Conservation (phyloP, 768 basidiomycete genomes). For the Myochromella boudieri region DNA sequence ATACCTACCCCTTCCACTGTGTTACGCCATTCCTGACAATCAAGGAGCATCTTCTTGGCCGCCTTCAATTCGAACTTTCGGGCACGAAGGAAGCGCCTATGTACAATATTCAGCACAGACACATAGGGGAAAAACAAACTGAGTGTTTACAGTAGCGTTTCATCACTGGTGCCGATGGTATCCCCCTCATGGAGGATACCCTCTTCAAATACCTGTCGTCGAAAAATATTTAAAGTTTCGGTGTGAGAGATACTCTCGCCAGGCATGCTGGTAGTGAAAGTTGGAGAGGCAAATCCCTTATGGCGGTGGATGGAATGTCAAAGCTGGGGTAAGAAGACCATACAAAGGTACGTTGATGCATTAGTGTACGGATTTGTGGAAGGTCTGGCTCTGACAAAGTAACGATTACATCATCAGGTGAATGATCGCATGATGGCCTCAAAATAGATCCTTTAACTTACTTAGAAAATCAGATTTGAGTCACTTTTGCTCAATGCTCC, state of each 20-base stretch:
- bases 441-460: too few species aligned
- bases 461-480: too few species aligned
- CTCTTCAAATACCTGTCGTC: conserved; percentile 49
- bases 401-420: too few species aligned
- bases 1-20: conserved; percentile 65
- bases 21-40: conserved; percentile 69
- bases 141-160: conserved; percentile 53
- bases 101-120: neutral
- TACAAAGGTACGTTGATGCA: too few species aligned
- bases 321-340: too few species aligned
- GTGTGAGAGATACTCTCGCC: conserved; percentile 16
- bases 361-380: too few species aligned
- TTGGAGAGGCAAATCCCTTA: too few species aligned
- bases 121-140: neutral
- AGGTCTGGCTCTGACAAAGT: too few species aligned
- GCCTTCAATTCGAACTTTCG: conserved; percentile 61
- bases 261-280: conserved; percentile 15
- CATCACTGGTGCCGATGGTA: conserved; percentile 57
- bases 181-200: conserved; percentile 59
- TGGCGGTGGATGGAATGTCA: too few species aligned
- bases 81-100: conserved; percentile 75
- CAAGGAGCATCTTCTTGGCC: conserved; percentile 62
- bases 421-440: too few species aligned
- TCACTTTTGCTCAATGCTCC: too few species aligned
- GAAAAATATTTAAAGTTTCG: conserved; percentile 48